Evolutionary conservation across 805 yeast species (phyloP).

Genomic region (Candida broadrunensis): DNA sequence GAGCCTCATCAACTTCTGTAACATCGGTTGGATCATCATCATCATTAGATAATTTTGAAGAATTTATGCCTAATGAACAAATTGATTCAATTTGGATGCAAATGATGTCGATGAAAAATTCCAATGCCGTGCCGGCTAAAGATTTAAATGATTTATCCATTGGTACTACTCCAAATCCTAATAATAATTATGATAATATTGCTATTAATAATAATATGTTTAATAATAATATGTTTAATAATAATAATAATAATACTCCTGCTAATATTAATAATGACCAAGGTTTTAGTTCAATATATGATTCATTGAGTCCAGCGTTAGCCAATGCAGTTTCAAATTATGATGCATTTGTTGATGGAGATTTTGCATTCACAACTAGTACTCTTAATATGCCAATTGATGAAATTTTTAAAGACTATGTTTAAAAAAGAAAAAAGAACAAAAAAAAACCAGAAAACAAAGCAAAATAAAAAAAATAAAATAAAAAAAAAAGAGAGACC

Average conservation of each 20-base stretch:
- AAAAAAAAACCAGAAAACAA: too few species aligned
- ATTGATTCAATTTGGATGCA: constrained; percentile 17
- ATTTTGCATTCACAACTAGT: background rate
- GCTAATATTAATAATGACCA: background rate
- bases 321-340: too few species aligned
- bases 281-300: too few species aligned
- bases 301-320: too few species aligned
- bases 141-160: background rate
- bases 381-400: background rate
- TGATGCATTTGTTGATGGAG: background rate
- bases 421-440: too few species aligned
- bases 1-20: background rate
- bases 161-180: background rate
- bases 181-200: background rate
- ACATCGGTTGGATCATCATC: constrained; percentile 2
- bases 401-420: background rate
- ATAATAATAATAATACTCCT: background rate
- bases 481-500: too few species aligned
- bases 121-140: background rate
- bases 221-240: constrained; percentile 3
- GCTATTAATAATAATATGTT: background rate
- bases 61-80: constrained; percentile 10
- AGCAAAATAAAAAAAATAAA: too few species aligned
- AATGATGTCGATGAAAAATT: constrained; percentile 10
- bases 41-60: constrained; percentile 3